Conservation (phyloP, 2,329 filamentous ascomycete species). For the Cladophialophora exuberans region DNA sequence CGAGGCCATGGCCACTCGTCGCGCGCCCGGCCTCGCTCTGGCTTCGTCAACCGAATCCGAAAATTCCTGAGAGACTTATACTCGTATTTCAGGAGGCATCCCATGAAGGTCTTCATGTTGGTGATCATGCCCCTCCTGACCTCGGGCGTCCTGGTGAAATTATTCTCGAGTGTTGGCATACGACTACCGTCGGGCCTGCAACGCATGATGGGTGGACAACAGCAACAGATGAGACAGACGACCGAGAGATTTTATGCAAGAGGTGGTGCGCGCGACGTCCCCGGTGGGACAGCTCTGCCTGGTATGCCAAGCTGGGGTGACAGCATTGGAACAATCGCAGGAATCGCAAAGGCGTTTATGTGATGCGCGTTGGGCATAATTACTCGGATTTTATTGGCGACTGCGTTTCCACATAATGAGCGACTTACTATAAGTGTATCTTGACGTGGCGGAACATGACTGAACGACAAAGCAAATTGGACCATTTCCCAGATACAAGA, state of each 20-base stretch:
- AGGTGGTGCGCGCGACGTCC: slow-evolving; percentile 37
- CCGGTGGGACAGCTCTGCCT: slow-evolving; percentile 31
- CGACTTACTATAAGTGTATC: too few species aligned
- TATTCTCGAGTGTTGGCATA: slow-evolving; percentile 79
- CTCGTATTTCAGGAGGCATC: slow-evolving; percentile 80
- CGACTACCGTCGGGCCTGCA: slow-evolving; percentile 67
- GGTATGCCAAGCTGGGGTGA: slow-evolving; percentile 42
- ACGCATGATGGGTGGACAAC: slow-evolving; percentile 42
- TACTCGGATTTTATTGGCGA: too few species aligned
- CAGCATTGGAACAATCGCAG: slow-evolving; percentile 52
- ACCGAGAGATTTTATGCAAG: slow-evolving; percentile 36
- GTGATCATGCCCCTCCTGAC: slow-evolving; percentile 86
- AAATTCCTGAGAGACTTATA: slow-evolving; percentile 78
- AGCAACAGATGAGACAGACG: slow-evolving; percentile 37
- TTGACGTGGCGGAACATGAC: too few species aligned
- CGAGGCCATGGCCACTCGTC: slow-evolving; percentile 54
- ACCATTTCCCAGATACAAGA: too few species aligned
- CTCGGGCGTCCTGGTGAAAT: slow-evolving; percentile 76
- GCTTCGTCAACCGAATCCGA: slow-evolving; percentile 77
- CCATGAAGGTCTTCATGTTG: slow-evolving; percentile 82
- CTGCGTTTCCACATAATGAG: too few species aligned
- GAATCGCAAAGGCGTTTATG: slow-evolving; percentile 57
- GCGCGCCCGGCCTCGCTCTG: slow-evolving; percentile 74
- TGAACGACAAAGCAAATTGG: too few species aligned
- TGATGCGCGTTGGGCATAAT: slow-evolving; percentile 41